Conservation (phyloP, 2,329 filamentous ascomycete genomes). For the Pseudohalonectria lignicola region DNA sequence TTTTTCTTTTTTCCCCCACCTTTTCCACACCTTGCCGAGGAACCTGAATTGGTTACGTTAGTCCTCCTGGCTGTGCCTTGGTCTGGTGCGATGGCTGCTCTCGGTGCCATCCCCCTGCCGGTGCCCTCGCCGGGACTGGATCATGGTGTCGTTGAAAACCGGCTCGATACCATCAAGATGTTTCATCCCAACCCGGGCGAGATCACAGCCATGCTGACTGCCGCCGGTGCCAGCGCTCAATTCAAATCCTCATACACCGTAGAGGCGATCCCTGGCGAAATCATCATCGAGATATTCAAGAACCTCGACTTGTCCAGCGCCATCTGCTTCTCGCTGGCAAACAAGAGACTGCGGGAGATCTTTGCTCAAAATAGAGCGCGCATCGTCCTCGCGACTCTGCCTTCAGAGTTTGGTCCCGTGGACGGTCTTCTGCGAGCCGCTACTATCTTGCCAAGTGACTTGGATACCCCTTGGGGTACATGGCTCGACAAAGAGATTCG, state of each 20-base stretch:
- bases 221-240: too few relatives aligned
- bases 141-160: too few relatives aligned
- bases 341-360: constrained; percentile 25
- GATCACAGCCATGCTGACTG: too few relatives aligned
- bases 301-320: constrained; percentile 29
- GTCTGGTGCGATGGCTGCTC: too few relatives aligned
- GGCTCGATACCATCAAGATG: too few relatives aligned
- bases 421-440: constrained; percentile 34
- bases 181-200: too few relatives aligned
- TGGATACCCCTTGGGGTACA: constrained; percentile 16
- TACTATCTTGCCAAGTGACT: constrained; percentile 27
- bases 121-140: too few relatives aligned
- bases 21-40: too few relatives aligned
- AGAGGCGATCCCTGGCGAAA: constrained; percentile 34
- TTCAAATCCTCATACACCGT: too few relatives aligned
- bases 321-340: constrained; percentile 24
- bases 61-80: too few relatives aligned
- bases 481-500: constrained; percentile 27
- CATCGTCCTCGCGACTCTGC: constrained; percentile 30
- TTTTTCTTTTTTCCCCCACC: neutral
- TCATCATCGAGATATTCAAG: constrained; percentile 35
- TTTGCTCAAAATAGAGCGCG: constrained; percentile 26
- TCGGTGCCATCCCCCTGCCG: too few relatives aligned
- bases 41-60: too few relatives aligned
- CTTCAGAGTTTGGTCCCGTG: constrained; percentile 28